Percentiles rank a stretch among this genome's conserved stretches.
phyloP scores from a whole-genome alignment of 306 rosid genomes.

The Trifolium dubium region DNA sequence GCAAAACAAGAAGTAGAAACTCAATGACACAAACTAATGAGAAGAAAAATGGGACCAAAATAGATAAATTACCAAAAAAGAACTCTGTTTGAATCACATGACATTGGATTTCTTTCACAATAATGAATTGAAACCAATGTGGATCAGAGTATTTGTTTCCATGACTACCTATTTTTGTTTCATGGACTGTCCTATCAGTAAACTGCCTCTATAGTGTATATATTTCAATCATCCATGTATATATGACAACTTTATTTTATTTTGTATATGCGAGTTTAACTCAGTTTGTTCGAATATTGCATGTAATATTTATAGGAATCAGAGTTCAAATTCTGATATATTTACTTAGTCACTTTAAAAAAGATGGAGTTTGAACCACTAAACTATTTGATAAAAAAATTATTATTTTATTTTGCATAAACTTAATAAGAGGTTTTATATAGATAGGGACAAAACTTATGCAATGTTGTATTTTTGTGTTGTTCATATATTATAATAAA shows the following conservation, averaged over 20 bases:
- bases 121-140: slow-evolving; percentile 29
- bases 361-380: too few species aligned
- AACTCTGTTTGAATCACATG: slow-evolving; percentile 50
- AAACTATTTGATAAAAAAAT: too few species aligned
- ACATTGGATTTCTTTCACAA: slow-evolving; percentile 39
- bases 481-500: too few species aligned
- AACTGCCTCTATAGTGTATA: neutral
- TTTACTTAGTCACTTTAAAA: too few species aligned
- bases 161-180: slow-evolving; percentile 33
- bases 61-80: slow-evolving; percentile 32
- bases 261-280: neutral
- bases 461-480: too few species aligned
- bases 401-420: too few species aligned
- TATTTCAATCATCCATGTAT: slow-evolving; percentile 10
- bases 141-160: slow-evolving; percentile 38
- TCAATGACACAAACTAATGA: slow-evolving; percentile 36
- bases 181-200: slow-evolving; percentile 30
- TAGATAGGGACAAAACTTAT: too few species aligned
- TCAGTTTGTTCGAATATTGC: too few species aligned
- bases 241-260: neutral
- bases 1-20: slow-evolving; percentile 43
- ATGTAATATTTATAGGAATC: too few species aligned
- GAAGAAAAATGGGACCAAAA: slow-evolving; percentile 35
- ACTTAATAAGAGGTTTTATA: too few species aligned
- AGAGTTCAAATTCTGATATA: too few species aligned